phyloP scores from a whole-genome alignment of 2,329 filamentous ascomycete species.

The Aspergillus versicolor region DNA sequence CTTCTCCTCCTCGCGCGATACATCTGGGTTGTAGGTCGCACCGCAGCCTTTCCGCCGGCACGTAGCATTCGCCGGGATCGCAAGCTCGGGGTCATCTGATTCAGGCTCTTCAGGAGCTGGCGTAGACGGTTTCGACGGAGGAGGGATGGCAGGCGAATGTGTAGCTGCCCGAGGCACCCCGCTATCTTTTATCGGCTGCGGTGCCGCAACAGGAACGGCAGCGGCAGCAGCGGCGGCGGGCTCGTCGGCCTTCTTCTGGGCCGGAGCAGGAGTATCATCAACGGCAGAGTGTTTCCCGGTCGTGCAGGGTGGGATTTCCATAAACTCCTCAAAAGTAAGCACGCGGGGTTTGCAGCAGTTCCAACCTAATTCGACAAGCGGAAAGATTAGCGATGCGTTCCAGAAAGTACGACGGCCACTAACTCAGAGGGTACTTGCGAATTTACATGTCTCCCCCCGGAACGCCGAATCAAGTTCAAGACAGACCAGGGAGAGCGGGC shows the following conservation, averaged over 20 bases:
- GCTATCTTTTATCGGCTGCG: slow-evolving; percentile 4
- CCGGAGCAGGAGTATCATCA: slow-evolving; percentile 62
- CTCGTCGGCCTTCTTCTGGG: slow-evolving; percentile 34
- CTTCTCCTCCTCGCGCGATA: slow-evolving; percentile 65
- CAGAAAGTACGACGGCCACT: neutral
- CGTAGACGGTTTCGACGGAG: slow-evolving; percentile 31
- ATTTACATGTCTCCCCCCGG: neutral
- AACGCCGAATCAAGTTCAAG: neutral
- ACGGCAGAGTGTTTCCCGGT: slow-evolving; percentile 88
- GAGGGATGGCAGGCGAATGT: slow-evolving; percentile 29
- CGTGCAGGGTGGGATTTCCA: slow-evolving; percentile 87
- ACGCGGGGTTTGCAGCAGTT: slow-evolving; percentile 98
- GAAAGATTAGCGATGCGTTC: slow-evolving; percentile 2
- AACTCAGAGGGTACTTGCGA: slow-evolving; percentile 12
- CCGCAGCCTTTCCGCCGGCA: slow-evolving; percentile 80
- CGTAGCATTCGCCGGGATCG: slow-evolving; percentile 69
- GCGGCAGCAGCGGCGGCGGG: slow-evolving; percentile 26
- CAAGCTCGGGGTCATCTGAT: slow-evolving; percentile 74
- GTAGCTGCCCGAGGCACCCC: slow-evolving; percentile 20
- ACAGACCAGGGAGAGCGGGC: slow-evolving; percentile 19
- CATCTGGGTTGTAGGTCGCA: slow-evolving; percentile 59
- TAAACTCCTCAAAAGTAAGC: slow-evolving; percentile 97
- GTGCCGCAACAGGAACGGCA: slow-evolving; percentile 12
- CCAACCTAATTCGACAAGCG: slow-evolving; percentile 65
- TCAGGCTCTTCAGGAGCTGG: slow-evolving; percentile 67